phyloP scores from a whole-genome alignment of 257 asterid genomes.

The Ehretia macrophylla region DNA sequence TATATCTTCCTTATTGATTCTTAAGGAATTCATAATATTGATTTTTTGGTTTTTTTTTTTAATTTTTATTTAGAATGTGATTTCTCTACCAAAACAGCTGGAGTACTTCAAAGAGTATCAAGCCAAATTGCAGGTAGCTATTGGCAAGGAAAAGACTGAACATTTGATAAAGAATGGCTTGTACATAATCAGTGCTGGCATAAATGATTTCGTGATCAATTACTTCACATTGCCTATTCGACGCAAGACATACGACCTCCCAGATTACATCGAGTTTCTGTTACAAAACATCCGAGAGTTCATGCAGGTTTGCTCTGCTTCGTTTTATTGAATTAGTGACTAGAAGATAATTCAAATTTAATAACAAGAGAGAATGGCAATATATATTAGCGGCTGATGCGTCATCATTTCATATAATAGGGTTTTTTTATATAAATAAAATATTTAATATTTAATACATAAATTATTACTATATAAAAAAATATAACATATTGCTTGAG shows the following conservation, averaged over 20 bases:
- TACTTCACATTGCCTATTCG: constrained; percentile 59
- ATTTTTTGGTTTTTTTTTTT: background rate
- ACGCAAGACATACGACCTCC: constrained; percentile 37
- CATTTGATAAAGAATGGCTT: constrained; percentile 38
- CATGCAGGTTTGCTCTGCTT: constrained; percentile 52
- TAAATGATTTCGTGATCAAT: constrained; percentile 66
- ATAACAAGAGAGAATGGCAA: too few relatives aligned
- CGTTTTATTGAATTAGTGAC: too few relatives aligned
- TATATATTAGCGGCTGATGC: too few relatives aligned
- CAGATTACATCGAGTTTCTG: constrained; percentile 41
- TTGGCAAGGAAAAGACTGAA: constrained; percentile 45
- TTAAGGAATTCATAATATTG: too few relatives aligned
- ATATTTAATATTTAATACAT: too few relatives aligned
- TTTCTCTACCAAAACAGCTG: constrained; percentile 44
- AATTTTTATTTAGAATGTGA: constrained; percentile 44
- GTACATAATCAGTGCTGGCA: constrained; percentile 68
- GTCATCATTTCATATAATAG: too few relatives aligned
- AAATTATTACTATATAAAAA: too few relatives aligned
- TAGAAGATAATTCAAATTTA: too few relatives aligned
- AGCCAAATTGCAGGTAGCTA: constrained; percentile 29
- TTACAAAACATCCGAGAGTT: constrained; percentile 25
- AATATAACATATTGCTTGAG: too few relatives aligned
- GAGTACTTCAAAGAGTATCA: constrained; percentile 45
- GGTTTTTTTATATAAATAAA: too few relatives aligned
- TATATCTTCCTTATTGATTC: too few relatives aligned